phyloP scores from a whole-genome alignment of 2,329 filamentous ascomycete species.

The Macrophomina tecta region DNA sequence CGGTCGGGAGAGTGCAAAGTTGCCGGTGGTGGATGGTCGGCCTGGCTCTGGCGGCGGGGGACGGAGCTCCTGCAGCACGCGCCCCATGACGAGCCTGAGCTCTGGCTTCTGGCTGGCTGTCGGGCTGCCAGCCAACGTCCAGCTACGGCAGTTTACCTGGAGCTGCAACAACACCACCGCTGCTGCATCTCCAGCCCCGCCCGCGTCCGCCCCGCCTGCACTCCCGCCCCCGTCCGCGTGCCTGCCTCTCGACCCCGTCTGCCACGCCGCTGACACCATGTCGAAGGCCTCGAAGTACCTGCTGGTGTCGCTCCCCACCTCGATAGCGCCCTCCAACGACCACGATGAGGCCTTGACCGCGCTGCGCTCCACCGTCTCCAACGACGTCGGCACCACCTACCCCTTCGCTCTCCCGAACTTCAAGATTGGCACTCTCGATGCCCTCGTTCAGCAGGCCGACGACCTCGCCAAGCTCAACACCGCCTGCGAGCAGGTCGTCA shows the following conservation, averaged over 20 bases:
- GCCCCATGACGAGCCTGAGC: slow-evolving; percentile 24
- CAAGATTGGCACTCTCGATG: slow-evolving; percentile 97
- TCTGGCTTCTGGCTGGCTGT: slow-evolving; percentile 16
- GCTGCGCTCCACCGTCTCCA: slow-evolving; percentile 72
- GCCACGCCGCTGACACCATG: slow-evolving; percentile 38
- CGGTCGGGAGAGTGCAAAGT: not conserved
- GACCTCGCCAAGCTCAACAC: slow-evolving; percentile 87
- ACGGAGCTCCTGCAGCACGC: slow-evolving; percentile 13
- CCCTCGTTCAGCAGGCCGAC: slow-evolving; percentile 93
- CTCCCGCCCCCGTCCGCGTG: not conserved
- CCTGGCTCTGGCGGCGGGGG: not conserved
- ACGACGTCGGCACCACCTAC: slow-evolving; percentile 76
- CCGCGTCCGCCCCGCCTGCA: not conserved
- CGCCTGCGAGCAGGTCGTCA: slow-evolving; percentile 79
- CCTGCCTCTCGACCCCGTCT: not conserved
- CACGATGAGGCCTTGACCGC: slow-evolving; percentile 80
- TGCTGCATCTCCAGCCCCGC: slow-evolving; percentile 11
- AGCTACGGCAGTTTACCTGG: slow-evolving; percentile 8
- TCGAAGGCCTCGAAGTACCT: slow-evolving; percentile 70
- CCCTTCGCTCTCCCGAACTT: slow-evolving; percentile 89
- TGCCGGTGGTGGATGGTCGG: slow-evolving; percentile 1
- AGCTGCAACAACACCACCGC: slow-evolving; percentile 15
- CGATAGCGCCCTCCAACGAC: slow-evolving; percentile 81
- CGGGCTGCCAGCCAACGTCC: slow-evolving; percentile 21
- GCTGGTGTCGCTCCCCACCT: slow-evolving; percentile 86